phyloP scores from a whole-genome alignment of 495 filamentous ascomycete species.

The Hypoxylon intermedium region DNA sequence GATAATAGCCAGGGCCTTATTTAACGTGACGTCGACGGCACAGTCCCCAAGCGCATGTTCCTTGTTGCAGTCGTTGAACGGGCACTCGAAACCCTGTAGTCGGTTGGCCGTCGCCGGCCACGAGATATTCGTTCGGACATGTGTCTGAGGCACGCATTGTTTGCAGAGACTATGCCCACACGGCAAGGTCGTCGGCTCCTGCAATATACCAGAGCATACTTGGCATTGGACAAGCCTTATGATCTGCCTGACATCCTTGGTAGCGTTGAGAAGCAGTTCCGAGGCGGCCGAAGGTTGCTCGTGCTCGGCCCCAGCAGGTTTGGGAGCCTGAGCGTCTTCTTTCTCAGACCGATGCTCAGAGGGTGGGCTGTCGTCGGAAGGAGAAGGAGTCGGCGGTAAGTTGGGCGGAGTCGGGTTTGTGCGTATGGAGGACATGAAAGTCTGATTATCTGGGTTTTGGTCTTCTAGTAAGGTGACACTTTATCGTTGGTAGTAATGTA shows the following conservation, averaged over 20 bases:
- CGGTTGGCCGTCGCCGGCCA: conserved; percentile 72
- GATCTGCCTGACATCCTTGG: conserved; percentile 55
- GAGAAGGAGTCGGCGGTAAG: conserved; percentile 25
- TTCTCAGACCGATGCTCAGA: conserved; percentile 15
- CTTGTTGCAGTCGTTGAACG: conserved; percentile 67
- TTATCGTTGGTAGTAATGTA: neutral
- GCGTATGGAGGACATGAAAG: conserved; percentile 40
- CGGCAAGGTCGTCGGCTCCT: conserved; percentile 75
- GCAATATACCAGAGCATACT: conserved; percentile 72
- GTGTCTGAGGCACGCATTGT: conserved; percentile 71
- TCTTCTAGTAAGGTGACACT: neutral
- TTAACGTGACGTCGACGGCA: conserved; percentile 74
- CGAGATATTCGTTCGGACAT: conserved; percentile 69
- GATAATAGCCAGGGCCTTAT: conserved; percentile 66
- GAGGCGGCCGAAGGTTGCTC: conserved; percentile 23
- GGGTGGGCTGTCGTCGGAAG: conserved; percentile 9
- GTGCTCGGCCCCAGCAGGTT: conserved; percentile 16
- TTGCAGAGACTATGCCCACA: conserved; percentile 84
- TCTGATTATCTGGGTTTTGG: conserved; percentile 7
- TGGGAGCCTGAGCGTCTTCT: conserved; percentile 9
- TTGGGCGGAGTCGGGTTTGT: conserved; percentile 14
- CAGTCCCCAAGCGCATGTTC: conserved; percentile 82
- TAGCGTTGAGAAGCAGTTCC: conserved; percentile 25
- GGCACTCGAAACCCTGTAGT: conserved; percentile 72
- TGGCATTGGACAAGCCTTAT: conserved; percentile 77